These are phyloP conservation scores for Leptodontidium sp. DNA, from an alignment of 2,329 filamentous ascomycete species.

Conservation along the genomic window DNA sequence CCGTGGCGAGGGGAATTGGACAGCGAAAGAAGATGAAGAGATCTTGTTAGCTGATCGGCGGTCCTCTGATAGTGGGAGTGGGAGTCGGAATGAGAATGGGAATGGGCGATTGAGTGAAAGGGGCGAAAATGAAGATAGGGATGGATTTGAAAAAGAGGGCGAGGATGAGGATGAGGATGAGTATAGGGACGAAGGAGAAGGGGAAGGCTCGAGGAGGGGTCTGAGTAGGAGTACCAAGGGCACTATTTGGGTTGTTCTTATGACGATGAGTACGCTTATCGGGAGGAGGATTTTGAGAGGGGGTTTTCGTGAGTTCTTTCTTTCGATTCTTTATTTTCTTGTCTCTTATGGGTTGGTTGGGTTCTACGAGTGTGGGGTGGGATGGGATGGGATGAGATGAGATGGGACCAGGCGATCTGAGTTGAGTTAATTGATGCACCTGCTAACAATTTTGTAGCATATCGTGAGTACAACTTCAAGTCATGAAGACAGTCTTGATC, in stretches of 20 bases:
- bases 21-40: slow-evolving; percentile 12
- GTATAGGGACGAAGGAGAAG: neutral
- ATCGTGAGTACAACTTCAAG: slow-evolving; percentile 33
- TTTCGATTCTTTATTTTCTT: neutral
- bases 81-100: slow-evolving; percentile 3
- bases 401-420: neutral
- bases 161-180: slow-evolving; percentile 17
- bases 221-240: slow-evolving; percentile 32
- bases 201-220: neutral
- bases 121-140: slow-evolving; percentile 9
- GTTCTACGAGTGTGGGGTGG: neutral
- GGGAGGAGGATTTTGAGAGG: slow-evolving; percentile 39
- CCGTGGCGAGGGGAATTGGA: neutral
- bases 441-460: slow-evolving; percentile 33
- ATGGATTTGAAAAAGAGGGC: neutral
- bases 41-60: slow-evolving; percentile 11
- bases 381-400: neutral
- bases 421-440: neutral
- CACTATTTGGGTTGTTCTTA: slow-evolving; percentile 35
- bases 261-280: slow-evolving; percentile 34
- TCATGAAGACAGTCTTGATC: neutral
- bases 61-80: slow-evolving; percentile 2
- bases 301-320: slow-evolving; percentile 40
- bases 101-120: slow-evolving; percentile 1
- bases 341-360: neutral